A percentile compares a stretch with the other conserved stretches of the same genome.
Conservation (phyloP, 1,284 basidiomycete species). For the Trichosporon asahii region DNA sequence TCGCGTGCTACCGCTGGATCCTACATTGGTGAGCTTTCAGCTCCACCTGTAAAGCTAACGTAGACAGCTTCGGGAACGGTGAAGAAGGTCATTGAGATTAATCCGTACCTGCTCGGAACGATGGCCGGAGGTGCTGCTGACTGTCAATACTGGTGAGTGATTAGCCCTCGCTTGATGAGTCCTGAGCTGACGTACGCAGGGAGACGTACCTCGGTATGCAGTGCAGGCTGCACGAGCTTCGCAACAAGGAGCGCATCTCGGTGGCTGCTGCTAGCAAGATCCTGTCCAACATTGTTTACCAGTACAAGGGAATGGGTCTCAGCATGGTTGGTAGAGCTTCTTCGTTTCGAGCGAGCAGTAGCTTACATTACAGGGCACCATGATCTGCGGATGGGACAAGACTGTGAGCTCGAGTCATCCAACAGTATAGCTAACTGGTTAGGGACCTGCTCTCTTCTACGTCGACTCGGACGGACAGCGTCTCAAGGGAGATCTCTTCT, state of each 20-base stretch:
- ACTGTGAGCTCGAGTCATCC: conserved; percentile 60
- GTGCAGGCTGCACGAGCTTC: conserved; percentile 92
- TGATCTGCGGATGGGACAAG: conserved; percentile 99
- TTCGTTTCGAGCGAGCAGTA: not conserved
- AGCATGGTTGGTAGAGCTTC: conserved; percentile 70
- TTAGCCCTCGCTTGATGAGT: not conserved
- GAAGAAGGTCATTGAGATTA: conserved; percentile 99
- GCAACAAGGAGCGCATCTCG: conserved; percentile 96
- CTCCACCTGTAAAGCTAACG: not conserved
- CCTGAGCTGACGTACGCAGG: conserved; percentile 53
- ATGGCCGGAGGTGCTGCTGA: conserved; percentile 97
- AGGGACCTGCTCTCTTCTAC: conserved; percentile 96
- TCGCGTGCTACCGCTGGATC: conserved; percentile 95
- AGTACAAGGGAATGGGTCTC: conserved; percentile 98
- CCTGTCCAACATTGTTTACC: conserved; percentile 93
- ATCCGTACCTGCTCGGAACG: conserved; percentile 94
- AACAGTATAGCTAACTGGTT: conserved; percentile 14
- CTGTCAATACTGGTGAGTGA: conserved; percentile 52
- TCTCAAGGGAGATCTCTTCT: conserved; percentile 94
- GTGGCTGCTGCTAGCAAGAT: conserved; percentile 98
- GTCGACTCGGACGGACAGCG: conserved; percentile 97
- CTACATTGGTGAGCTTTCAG: conserved; percentile 69
- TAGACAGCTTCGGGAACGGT: conserved; percentile 84
- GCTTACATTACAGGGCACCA: conserved; percentile 69
- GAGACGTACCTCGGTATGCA: conserved; percentile 99